These are phyloP conservation scores for Escallonia rubra DNA, from an alignment of 129 eudicot species.

Conservation along the genomic window DNA sequence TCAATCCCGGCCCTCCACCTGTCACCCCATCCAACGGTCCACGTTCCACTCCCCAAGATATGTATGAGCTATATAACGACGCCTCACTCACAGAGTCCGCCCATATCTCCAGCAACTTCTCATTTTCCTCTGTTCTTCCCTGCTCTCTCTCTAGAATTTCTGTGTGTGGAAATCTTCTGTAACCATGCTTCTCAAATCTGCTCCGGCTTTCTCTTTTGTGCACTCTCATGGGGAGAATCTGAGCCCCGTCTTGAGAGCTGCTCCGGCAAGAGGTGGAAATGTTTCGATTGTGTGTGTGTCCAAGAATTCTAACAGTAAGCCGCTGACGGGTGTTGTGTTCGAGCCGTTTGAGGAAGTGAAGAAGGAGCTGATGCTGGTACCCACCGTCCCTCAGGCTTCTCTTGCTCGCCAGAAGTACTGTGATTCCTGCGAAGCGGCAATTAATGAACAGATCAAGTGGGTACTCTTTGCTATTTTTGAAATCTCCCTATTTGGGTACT, in stretches of 20 bases:
- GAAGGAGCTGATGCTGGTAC: slow-evolving; percentile 78
- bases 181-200: slow-evolving; percentile 55
- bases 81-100: too few species aligned
- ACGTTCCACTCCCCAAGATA: neutral
- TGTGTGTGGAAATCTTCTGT: too few species aligned
- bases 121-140: too few species aligned
- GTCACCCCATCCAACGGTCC: slow-evolving; percentile 37
- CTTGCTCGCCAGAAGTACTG: slow-evolving; percentile 83
- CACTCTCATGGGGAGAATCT: slow-evolving; percentile 20
- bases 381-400: slow-evolving; percentile 63
- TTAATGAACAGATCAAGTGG: slow-evolving; percentile 93
- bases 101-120: too few species aligned
- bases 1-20: slow-evolving; percentile 41
- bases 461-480: neutral
- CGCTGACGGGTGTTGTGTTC: slow-evolving; percentile 72
- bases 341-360: slow-evolving; percentile 93
- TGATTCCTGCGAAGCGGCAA: slow-evolving; percentile 68
- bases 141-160: neutral
- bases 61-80: neutral
- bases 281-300: slow-evolving; percentile 46
- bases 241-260: slow-evolving; percentile 11
- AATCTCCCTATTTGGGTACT: too few species aligned
- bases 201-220: slow-evolving; percentile 32
- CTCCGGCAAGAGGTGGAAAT: slow-evolving; percentile 6
- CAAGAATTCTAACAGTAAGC: slow-evolving; percentile 28